Conservation (phyloP, 2,329 filamentous ascomycete genomes). For the Cyclaneusma minus region DNA sequence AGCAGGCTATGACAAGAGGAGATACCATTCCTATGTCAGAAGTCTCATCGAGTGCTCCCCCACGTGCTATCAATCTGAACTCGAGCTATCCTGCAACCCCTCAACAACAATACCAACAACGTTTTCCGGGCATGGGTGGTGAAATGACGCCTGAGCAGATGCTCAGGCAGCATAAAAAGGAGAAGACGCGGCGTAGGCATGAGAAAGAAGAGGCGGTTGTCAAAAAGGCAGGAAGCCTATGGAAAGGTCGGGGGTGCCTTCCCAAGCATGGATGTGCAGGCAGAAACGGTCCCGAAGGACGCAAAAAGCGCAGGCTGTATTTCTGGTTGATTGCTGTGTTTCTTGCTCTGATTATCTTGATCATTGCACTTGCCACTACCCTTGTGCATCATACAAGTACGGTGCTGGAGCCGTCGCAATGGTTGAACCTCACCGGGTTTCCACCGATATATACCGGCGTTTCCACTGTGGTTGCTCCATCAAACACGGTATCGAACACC, state of each 20-base stretch:
- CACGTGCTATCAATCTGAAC: slow-evolving; percentile 16
- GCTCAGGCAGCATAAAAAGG: slow-evolving; percentile 14
- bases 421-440: slow-evolving; percentile 75
- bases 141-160: slow-evolving; percentile 4
- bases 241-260: slow-evolving; percentile 50
- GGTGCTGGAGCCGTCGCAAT: slow-evolving; percentile 30
- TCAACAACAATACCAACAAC: slow-evolving; percentile 5
- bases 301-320: slow-evolving; percentile 46
- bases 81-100: slow-evolving; percentile 14
- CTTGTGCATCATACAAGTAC: slow-evolving; percentile 31
- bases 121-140: slow-evolving; percentile 1
- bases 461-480: slow-evolving; percentile 60
- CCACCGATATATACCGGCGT: slow-evolving; percentile 78
- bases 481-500: slow-evolving; percentile 45
- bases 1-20: slow-evolving; percentile 45
- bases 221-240: slow-evolving; percentile 40
- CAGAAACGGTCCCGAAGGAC: slow-evolving; percentile 43
- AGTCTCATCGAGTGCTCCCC: slow-evolving; percentile 31
- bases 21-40: slow-evolving; percentile 44
- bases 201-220: slow-evolving; percentile 52
- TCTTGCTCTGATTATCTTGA: slow-evolving; percentile 38
- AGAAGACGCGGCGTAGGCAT: slow-evolving; percentile 32
- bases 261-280: slow-evolving; percentile 50
- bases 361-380: slow-evolving; percentile 40
- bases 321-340: slow-evolving; percentile 33